Percentiles rank a stretch among this genome's conserved stretches.
These are phyloP conservation scores for Colletotrichum sp. DNA, from an alignment of 2,329 filamentous ascomycete genomes.

Conservation along the genomic window DNA sequence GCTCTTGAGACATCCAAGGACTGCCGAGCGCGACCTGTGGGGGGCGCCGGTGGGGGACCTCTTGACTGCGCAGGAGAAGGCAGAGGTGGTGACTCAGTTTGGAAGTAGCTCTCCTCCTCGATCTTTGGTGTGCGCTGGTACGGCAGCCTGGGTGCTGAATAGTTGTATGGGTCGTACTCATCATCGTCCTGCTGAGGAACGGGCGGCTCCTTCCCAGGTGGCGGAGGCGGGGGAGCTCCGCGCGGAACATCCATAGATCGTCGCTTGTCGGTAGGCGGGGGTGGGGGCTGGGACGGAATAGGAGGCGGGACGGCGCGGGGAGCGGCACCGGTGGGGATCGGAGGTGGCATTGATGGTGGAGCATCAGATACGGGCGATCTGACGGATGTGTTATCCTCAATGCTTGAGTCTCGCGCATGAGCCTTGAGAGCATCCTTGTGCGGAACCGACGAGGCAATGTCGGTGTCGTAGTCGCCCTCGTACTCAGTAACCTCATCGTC, in stretches of 20 bases:
- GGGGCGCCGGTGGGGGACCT: conserved; percentile 13
- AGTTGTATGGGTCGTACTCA: conserved; percentile 74
- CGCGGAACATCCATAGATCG: conserved; percentile 75
- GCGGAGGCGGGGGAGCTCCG: conserved; percentile 70
- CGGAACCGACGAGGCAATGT: conserved; percentile 91
- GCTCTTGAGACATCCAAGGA: conserved; percentile 69
- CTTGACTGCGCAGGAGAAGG: conserved; percentile 38
- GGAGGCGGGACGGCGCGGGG: conserved; percentile 70
- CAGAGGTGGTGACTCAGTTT: conserved; percentile 39
- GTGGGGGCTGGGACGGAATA: conserved; percentile 65
- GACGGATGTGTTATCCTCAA: conserved; percentile 72
- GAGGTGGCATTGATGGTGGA: conserved; percentile 57
- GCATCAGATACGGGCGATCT: conserved; percentile 56
- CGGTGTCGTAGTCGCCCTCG: conserved; percentile 97
- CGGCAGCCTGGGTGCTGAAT: conserved; percentile 41
- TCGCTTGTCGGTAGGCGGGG: conserved; percentile 58
- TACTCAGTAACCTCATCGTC: conserved; percentile 86
- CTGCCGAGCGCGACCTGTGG: conserved; percentile 46
- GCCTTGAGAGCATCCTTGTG: conserved; percentile 92
- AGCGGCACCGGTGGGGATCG: conserved; percentile 56
- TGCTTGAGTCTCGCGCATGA: conserved; percentile 77
- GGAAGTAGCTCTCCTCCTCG: conserved; percentile 53
- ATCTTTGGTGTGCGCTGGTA: conserved; percentile 43
- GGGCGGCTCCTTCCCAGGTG: conserved; percentile 50
- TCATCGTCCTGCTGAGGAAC: conserved; percentile 55